These are phyloP conservation scores for Salicornia ramosissima DNA, from an alignment of 148 eudicot species.

Conservation along the genomic window DNA sequence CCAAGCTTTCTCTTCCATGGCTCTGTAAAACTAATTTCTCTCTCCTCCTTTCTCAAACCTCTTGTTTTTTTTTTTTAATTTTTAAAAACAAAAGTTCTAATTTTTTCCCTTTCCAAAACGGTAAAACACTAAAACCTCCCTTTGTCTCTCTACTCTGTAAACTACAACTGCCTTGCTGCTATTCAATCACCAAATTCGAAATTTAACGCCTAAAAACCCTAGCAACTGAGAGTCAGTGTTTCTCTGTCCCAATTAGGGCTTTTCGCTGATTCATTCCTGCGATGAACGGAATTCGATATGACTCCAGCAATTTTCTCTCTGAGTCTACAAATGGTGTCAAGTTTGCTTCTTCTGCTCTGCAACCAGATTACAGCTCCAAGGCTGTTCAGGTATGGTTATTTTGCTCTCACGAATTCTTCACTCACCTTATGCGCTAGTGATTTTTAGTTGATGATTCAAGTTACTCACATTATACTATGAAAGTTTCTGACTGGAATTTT, in stretches of 20 bases:
- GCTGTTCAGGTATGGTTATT: conserved; percentile 36
- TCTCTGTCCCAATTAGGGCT: conserved; percentile 21
- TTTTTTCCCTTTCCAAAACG: no score
- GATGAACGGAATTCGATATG: conserved; percentile 28
- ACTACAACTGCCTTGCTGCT: not conserved
- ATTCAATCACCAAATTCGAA: conserved; percentile 2
- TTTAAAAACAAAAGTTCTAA: no score
- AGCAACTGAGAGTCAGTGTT: not conserved
- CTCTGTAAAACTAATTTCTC: no score
- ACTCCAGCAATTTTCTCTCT: conserved; percentile 17
- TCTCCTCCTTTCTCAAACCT: not conserved
- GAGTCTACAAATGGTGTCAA: conserved; percentile 25
- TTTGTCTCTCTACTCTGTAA: not conserved
- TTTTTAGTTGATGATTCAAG: not conserved
- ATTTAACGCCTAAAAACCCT: conserved; percentile 28
- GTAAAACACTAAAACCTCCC: no score
- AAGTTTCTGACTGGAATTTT: not conserved
- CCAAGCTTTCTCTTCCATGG: not conserved
- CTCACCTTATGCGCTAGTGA: not conserved
- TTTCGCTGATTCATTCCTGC: not conserved
- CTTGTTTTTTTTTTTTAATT: not conserved
- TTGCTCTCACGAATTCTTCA: not conserved
- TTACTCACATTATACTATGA: not conserved
- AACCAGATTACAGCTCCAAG: conserved; percentile 28
- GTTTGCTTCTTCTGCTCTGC: conserved; percentile 17